These are phyloP conservation scores for Viridothelium virens DNA, from an alignment of 495 filamentous ascomycete genomes.

Conservation along the genomic window DNA sequence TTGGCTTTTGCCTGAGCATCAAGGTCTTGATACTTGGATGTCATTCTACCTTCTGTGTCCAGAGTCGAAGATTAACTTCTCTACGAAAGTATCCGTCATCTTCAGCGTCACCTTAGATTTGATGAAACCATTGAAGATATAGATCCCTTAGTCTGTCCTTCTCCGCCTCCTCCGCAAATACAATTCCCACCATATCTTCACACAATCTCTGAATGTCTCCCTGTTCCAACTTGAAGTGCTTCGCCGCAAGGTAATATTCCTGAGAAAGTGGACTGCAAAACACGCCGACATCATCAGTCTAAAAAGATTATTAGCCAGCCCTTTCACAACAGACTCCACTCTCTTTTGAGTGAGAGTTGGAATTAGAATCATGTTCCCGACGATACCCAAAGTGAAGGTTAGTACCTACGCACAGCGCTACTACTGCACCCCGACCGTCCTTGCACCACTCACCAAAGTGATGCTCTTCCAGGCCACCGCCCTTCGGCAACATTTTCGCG, in stretches of 20 bases:
- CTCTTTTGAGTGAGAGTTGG: constrained; percentile 50
- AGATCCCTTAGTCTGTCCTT: neutral
- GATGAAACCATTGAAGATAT: neutral
- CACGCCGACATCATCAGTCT: constrained; percentile 86
- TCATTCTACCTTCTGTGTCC: too few relatives aligned
- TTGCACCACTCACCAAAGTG: constrained; percentile 64
- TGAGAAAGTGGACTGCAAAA: constrained; percentile 73
- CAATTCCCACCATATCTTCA: neutral
- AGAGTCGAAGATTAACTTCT: too few relatives aligned
- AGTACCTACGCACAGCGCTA: neutral
- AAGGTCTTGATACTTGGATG: too few relatives aligned
- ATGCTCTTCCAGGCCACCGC: constrained; percentile 59
- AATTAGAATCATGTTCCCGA: constrained; percentile 41
- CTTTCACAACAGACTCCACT: neutral
- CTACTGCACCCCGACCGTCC: neutral
- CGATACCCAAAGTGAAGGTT: neutral
- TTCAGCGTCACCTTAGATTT: neutral
- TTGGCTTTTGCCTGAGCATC: too few relatives aligned
- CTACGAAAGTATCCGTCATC: neutral
- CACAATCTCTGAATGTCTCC: neutral
- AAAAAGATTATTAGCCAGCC: constrained; percentile 12
- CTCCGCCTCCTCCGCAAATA: neutral
- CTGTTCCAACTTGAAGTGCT: constrained; percentile 55
- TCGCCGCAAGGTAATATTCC: constrained; percentile 65
- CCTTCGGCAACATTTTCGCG: constrained; percentile 53